A percentile compares a stretch with the other conserved stretches of the same genome.
These are phyloP conservation scores for Pistacia atlantica DNA, from an alignment of 345 rosid genomes.

Conservation along the genomic window DNA sequence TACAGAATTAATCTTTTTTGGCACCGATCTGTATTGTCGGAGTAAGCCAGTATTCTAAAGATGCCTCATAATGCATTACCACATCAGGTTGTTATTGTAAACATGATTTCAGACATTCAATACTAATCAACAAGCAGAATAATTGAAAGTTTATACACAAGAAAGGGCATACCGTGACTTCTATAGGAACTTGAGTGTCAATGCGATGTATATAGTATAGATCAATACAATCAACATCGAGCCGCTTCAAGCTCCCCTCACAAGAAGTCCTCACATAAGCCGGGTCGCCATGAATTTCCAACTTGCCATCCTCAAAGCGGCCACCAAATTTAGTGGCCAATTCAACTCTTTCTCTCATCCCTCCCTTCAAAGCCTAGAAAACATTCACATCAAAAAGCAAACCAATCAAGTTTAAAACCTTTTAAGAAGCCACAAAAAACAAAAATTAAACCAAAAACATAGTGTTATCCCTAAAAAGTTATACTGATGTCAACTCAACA, in stretches of 20 bases:
- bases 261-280: constrained; percentile 45
- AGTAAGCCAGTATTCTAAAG: too few relatives aligned
- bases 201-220: constrained; percentile 48
- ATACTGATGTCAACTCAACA: too few relatives aligned
- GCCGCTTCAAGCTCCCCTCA: constrained; percentile 47
- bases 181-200: constrained; percentile 41
- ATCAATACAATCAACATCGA: constrained; percentile 37
- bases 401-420: background rate
- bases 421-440: background rate
- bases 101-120: too few relatives aligned
- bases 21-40: too few relatives aligned
- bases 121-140: background rate
- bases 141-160: constrained; percentile 2
- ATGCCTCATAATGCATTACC: too few relatives aligned
- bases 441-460: background rate
- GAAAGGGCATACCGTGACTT: constrained; percentile 8
- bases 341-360: constrained; percentile 48
- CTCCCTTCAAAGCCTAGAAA: constrained; percentile 56
- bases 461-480: too few relatives aligned
- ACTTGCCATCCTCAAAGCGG: constrained; percentile 11
- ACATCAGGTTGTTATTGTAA: too few relatives aligned
- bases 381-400: background rate
- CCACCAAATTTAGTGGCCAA: constrained; percentile 44
- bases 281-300: constrained; percentile 30
- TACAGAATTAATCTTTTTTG: too few relatives aligned